These are phyloP conservation scores for Spinellus fusiger DNA, from an alignment of 192 early-diverging fungal species.

Conservation along the genomic window DNA sequence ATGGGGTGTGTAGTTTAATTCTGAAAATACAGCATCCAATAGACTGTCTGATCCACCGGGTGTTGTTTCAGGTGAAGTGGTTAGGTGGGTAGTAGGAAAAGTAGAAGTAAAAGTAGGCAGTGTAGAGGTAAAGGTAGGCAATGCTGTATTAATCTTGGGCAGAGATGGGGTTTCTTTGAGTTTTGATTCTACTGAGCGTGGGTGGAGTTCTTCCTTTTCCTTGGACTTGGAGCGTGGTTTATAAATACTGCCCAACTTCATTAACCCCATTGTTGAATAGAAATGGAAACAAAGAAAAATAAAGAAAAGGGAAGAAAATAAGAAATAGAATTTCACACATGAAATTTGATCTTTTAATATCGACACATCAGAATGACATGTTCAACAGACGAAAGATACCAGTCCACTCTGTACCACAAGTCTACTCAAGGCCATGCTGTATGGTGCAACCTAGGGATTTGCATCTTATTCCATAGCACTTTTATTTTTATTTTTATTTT, in stretches of 20 bases:
- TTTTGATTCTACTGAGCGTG: conserved; percentile 1
- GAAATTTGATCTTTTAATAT: too few relatives aligned
- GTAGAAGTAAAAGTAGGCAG: background rate
- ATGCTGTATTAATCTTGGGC: background rate
- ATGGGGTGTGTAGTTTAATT: conserved; percentile 9
- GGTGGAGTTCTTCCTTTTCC: background rate
- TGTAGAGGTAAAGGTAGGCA: background rate
- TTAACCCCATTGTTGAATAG: background rate
- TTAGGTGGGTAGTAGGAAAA: background rate
- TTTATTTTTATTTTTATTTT: background rate
- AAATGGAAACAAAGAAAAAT: background rate
- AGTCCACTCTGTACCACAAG: too few relatives aligned
- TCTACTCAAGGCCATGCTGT: background rate
- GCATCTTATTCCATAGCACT: background rate
- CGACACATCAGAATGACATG: too few relatives aligned
- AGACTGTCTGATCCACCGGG: conserved; percentile 11
- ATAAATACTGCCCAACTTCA: conserved; percentile 14
- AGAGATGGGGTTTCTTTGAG: background rate
- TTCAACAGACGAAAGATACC: background rate
- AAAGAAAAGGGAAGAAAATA: background rate
- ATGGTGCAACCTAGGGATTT: background rate
- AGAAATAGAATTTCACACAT: background rate
- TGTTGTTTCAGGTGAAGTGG: background rate
- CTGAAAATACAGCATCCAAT: conserved; percentile 25
- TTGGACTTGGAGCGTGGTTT: conserved; percentile 7